A percentile compares a stretch with the other conserved stretches of the same genome.
These are phyloP conservation scores for Fistulina hepatica DNA, from an alignment of 1,284 basidiomycete genomes.

Conservation along the genomic window DNA sequence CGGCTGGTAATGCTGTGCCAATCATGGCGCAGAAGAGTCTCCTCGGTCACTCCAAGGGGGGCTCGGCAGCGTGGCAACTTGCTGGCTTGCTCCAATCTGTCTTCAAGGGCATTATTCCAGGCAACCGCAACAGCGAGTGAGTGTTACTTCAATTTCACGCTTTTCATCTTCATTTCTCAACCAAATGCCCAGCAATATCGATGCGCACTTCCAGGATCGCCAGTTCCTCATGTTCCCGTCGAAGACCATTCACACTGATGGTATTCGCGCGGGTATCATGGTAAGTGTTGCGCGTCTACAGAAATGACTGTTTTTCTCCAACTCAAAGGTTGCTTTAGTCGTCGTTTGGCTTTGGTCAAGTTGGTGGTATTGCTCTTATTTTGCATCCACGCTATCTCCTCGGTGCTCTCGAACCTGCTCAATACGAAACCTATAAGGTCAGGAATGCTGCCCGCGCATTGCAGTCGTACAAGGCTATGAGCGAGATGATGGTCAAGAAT, in stretches of 20 bases:
- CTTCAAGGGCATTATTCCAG: constrained; percentile 83
- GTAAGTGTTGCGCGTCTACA: constrained; percentile 26
- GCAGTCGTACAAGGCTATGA: constrained; percentile 86
- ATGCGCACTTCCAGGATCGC: constrained; percentile 85
- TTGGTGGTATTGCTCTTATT: constrained; percentile 85
- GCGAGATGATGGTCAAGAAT: constrained; percentile 89
- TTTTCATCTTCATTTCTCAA: background rate
- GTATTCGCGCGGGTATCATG: constrained; percentile 85
- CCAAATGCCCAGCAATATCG: constrained; percentile 63
- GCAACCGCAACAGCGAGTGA: constrained; percentile 91
- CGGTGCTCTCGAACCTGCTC: constrained; percentile 64
- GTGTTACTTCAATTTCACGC: constrained; percentile 21
- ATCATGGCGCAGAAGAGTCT: constrained; percentile 97
- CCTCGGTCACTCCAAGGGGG: constrained; percentile 93
- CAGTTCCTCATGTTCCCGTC: constrained; percentile 95
- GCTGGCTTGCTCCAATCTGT: constrained; percentile 87
- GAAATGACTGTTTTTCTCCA: constrained; percentile 12
- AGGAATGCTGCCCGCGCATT: constrained; percentile 63
- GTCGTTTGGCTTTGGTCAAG: constrained; percentile 99
- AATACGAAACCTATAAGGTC: constrained; percentile 67
- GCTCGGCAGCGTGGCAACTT: constrained; percentile 96
- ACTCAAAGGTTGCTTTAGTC: constrained; percentile 38
- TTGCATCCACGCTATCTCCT: constrained; percentile 89
- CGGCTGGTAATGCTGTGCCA: constrained; percentile 89
- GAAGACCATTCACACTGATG: constrained; percentile 87